Evolutionary conservation across 805 yeast species (phyloP), one percentile per base, ranked within the genome.

Genomic region (Candida sonorensis): DNA sequence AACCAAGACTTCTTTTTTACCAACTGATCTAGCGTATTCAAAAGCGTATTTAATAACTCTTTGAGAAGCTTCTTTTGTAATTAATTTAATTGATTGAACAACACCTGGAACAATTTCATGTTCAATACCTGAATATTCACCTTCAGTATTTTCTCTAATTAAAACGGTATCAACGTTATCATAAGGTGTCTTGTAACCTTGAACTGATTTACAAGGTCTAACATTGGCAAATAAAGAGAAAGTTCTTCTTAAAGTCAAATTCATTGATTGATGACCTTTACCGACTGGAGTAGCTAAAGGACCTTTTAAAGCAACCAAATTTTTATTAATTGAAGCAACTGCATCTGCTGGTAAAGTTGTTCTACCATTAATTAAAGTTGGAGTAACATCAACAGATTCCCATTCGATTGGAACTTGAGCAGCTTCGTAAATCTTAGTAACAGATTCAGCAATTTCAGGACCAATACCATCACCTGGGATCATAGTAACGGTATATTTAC

Each of bases 381-480:
- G 98, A 34, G 95, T 84, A 33, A 92, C 98, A 57, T 90, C 97
- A 50, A 88, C 95, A 29, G 82, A 78, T 65, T 90, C 95, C 97
- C 97, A 92, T 55, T 83, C 90, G 52, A 92, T 80, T 46, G 99
- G 99, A 33, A 88, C 95, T 35, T 83, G 65, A 33, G 97, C 98
- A 48, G 97, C 97, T 31, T 79, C 67, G 67, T 86, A 92, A 54
- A 92, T 90, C 45, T 81, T 75, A 70, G 88, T 84, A 47, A 92
- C 97, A 31, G 97, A 84, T 53, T 83, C 77, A 46, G 97, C 82
- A 60, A 92, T 92, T 65, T 92, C 98, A 32, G 80, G 73, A 51
- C 98, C 98, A 49, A 90, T 87, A 72, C 98, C 98, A 59, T 90
- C 97, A 67, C 97, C 97, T 67, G 88, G 97, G 52, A 92, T 90